Evolutionary conservation across 768 basidiomycete genomes (phyloP), one percentile per base, ranked within the genome.

Genomic region (Amanita pallidorosea): DNA sequence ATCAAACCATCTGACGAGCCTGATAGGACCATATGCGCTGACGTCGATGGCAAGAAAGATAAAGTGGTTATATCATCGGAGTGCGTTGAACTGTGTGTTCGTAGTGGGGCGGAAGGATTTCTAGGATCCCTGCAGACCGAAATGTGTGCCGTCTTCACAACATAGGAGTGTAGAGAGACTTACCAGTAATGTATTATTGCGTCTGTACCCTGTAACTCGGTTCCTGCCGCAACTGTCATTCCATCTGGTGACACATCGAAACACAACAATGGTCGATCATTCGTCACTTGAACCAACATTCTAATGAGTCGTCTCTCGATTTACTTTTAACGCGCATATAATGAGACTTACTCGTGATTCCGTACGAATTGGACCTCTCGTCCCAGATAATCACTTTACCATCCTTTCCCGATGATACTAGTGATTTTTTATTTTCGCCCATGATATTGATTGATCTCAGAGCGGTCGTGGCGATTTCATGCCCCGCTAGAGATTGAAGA

Each of bases 11-110:
- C 93, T 0, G 89, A 80, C 0, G 89, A 91, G 0, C 80, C 80
- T 5, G 90, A 89, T n/a, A 95, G 73, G 4, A 94, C 63, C 29
- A 81, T 51, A 38, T 72, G 71, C 44, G 55, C 60, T 9, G 57
- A 57, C 25, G 48, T 54, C 12, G 50, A 49, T 0, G 67, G 58
- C 0, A 67, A 68, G 45, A 74, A 67, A 51, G 88, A 88, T 48
- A 95, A 64, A 4, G 79, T 72, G 0, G 93, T 95, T 51, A 97
- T 80, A 60, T 97, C 93, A 64, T 97, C 93, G 2, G 92, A 94
- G 60, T 97, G 93, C 0, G 90, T 91, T 2, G 86, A 88, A 3
- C 78, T 69, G 64, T 96, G 92, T n/a, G 70, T 72, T 29, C 88
- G 80, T 1, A 90, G 61, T 4, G 85, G 85, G 1, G 76, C 72